These are phyloP conservation scores for Bacterosira constricta DNA, from an alignment of 108 stramenopile species.

Conservation along the genomic window DNA sequence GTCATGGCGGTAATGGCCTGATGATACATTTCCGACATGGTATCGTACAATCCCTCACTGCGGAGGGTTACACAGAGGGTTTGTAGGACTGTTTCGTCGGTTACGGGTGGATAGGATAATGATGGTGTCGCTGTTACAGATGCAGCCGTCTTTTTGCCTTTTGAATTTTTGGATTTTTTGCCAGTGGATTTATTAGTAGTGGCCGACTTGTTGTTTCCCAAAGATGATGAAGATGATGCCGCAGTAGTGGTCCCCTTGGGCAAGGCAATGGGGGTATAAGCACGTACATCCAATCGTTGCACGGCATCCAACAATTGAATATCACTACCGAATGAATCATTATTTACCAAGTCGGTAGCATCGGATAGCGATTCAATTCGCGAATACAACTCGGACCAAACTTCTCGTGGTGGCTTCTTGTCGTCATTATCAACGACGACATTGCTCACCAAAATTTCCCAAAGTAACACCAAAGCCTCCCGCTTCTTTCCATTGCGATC, in stretches of 20 bases:
- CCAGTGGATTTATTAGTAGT: too few relatives aligned
- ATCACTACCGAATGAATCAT: not conserved
- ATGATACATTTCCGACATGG: constrained; percentile 34
- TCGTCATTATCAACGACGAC: constrained; percentile 14
- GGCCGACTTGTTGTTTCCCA: constrained; percentile 2
- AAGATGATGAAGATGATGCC: constrained; percentile 13
- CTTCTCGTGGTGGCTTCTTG: not conserved
- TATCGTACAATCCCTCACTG: constrained; percentile 17
- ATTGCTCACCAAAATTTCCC: constrained; percentile 42
- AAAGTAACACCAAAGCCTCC: constrained; percentile 51
- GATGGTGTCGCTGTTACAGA: constrained; percentile 2
- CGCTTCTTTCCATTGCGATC: constrained; percentile 57
- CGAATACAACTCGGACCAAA: constrained; percentile 9
- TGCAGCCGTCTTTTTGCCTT: too few relatives aligned
- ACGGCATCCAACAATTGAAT: constrained; percentile 22
- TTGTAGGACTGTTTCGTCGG: constrained; percentile 37
- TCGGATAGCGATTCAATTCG: not conserved
- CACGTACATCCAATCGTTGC: constrained; percentile 13
- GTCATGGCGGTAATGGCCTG: constrained; percentile 1
- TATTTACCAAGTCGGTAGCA: constrained; percentile 21
- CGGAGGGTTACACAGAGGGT: constrained; percentile 29
- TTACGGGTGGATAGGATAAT: constrained; percentile 13
- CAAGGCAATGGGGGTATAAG: constrained; percentile 8
- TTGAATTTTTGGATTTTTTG: too few relatives aligned
- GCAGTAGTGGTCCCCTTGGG: not conserved